Evolutionary conservation across 371 early-diverging fungal genomes (phyloP).

Genomic region (Paraphysoderma sedebokerense): DNA sequence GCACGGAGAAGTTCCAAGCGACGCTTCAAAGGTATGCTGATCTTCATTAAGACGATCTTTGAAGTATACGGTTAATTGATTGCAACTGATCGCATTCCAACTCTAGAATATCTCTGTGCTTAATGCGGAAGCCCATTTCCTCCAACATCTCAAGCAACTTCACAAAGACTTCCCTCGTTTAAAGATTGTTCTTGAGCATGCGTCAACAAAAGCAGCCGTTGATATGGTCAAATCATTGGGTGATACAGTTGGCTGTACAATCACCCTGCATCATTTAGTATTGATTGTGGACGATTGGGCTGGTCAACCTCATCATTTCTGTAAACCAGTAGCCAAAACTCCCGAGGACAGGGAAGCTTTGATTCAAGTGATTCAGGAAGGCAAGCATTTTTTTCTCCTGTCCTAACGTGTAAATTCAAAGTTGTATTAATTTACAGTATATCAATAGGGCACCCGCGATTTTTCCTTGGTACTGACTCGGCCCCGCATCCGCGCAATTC

Average conservation of each 20-base stretch:
- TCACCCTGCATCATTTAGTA: slow-evolving; percentile 87
- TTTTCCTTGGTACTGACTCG: slow-evolving; percentile 93
- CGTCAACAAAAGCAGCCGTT: slow-evolving; percentile 83
- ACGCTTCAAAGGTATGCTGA: slow-evolving; percentile 35
- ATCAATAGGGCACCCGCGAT: slow-evolving; percentile 61
- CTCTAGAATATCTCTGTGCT: slow-evolving; percentile 65
- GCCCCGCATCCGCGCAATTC: slow-evolving; percentile 81
- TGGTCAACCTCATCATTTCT: slow-evolving; percentile 84
- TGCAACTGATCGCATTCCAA: background rate
- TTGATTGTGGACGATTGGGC: slow-evolving; percentile 94
- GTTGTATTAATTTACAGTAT: background rate
- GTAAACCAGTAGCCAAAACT: slow-evolving; percentile 95
- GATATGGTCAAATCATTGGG: slow-evolving; percentile 78
- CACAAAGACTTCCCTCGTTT: slow-evolving; percentile 79
- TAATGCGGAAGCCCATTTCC: slow-evolving; percentile 90
- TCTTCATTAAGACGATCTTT: background rate
- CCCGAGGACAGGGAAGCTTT: slow-evolving; percentile 84
- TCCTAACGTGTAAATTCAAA: background rate
- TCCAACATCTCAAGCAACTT: slow-evolving; percentile 63
- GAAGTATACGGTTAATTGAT: background rate
- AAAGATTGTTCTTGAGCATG: slow-evolving; percentile 91
- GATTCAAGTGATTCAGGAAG: slow-evolving; percentile 57
- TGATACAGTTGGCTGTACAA: slow-evolving; percentile 78
- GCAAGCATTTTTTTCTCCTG: slow-evolving; percentile 11
- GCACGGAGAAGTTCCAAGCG: slow-evolving; percentile 90